Evolutionary conservation across 805 yeast species (phyloP), one percentile per base, ranked within the genome.

Genomic region (Pichia heedii): DNA sequence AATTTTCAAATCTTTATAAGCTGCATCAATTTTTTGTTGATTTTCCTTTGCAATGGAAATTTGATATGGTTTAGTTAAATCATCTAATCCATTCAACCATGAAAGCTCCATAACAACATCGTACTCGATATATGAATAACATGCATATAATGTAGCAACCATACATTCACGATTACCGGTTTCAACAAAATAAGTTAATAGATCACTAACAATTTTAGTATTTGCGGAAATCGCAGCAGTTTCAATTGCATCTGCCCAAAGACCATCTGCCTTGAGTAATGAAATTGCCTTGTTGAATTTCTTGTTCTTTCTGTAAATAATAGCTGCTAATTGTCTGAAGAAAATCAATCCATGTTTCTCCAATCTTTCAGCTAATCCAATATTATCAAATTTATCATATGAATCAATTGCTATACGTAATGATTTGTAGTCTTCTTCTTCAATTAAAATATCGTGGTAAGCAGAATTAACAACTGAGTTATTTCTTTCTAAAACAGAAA

Each of bases 111-210:
- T 66, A 19, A 90, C 96, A 56, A 81, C 80, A 58, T 93, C 98
- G 52, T 77, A 79, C 42, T 77, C 77, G 52, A 93, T 71, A 57
- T 81, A 69, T 41, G 82, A 84, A 63, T 93, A 93, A 57, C 94
- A 85, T 6, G 86, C 70, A 68, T 82, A 93, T 58, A 93, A 73
- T 48, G 89, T 76, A 6, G 96, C 97, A 56, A 88, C 83, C 60
- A 87, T 84, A 56, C 96, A 85, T 70, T 93, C 98, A 65, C 82
- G 87, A 69, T 93, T 93, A 54, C 96, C 97, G 33, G 95, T 86
- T 56, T 90, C 97, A 47, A 93, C 97, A 63, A 93, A 93, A 69
- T 90, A 93, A 42, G 82, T 75, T 62, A 93, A 69, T 51, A 86
- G 70, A 47, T 93, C 97, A 62, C 86, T 90, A 30, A 95, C 89